Evolutionary conservation across 495 filamentous ascomycete species (phyloP), one percentile per base, ranked within the genome.

Genomic region (Pyronema domesticum): DNA sequence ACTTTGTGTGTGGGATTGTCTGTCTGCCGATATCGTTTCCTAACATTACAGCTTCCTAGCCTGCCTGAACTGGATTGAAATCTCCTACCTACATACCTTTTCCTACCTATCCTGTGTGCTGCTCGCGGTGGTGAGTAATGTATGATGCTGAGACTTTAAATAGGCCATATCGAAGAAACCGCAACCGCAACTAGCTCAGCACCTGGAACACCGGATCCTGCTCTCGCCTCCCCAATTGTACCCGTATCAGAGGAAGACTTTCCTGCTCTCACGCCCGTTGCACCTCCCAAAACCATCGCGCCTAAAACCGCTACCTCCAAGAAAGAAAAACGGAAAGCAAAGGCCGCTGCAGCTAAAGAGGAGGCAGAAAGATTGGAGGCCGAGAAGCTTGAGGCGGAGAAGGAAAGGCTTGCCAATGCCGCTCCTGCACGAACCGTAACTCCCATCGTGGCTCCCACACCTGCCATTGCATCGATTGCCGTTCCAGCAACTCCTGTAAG

Each of bases 191-290:
- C 50, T 53, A 42, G n/a, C 17, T 6, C 50, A 18, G 36, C 48
- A 36, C 11, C 18, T 30, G 48, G 18, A 37, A 37, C 11, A 9
- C 18, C 48, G 48, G 15, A 13, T 9, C 54, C 46, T 14, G 18
- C 30, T 51, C 17, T 23, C 11, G 13, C 13, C 13, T n/a, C 39
- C 39, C 39, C 39, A 43, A 43, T 43, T 17, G 39, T 37, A 3
- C 9, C 59, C 36, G 51, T 70, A 37, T 70, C 74, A 53, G 73
- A 78, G 37, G 75, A 80, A 58, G 77, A 80, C 57, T 80, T 80
- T 37, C 77, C 77, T 33, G 74, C 76, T 10, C 69, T 80, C 3
- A 68, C 63, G 44, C 62, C 60, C 37, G 17, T 18, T n/a, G 9
- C 34, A 34, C 13, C 35, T 8, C 43, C 62, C 37, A 61, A 58